These are phyloP conservation scores for Exophiala phaeomuriformis DNA, from an alignment of 2,329 filamentous ascomycete species.

Conservation along the genomic window DNA sequence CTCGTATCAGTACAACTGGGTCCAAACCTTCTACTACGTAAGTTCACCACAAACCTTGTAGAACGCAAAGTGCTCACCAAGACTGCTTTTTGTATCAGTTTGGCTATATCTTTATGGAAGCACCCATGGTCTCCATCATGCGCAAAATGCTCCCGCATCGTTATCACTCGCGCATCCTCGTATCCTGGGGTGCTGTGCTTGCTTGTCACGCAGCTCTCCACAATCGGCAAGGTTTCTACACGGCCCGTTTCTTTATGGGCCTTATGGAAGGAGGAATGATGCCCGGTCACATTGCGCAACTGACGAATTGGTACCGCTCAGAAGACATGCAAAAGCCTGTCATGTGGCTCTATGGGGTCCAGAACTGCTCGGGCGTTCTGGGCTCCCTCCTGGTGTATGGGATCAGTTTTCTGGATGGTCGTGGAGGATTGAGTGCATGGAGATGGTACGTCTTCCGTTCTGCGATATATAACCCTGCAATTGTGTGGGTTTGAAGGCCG, in stretches of 20 bases:
- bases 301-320: background rate
- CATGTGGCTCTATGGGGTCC: background rate
- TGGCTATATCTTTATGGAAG: background rate
- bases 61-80: background rate
- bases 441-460: constrained; percentile 33
- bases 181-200: background rate
- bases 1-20: constrained; percentile 1
- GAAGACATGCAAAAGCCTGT: background rate
- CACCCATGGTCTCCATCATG: background rate
- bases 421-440: constrained; percentile 35
- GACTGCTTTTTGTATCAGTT: background rate
- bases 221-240: background rate
- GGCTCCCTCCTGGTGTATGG: background rate
- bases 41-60: background rate
- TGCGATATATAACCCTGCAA: too few relatives aligned
- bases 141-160: background rate
- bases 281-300: background rate
- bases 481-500: too few relatives aligned
- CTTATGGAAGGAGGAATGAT: background rate
- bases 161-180: background rate
- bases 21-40: background rate
- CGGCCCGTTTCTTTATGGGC: background rate
- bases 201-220: background rate
- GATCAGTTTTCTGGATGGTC: constrained; percentile 31
- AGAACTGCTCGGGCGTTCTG: background rate